Evolutionary conservation across 2,329 filamentous ascomycete genomes (phyloP), one percentile per base, ranked within the genome.

Genomic region (Canariomyces notabilis): DNA sequence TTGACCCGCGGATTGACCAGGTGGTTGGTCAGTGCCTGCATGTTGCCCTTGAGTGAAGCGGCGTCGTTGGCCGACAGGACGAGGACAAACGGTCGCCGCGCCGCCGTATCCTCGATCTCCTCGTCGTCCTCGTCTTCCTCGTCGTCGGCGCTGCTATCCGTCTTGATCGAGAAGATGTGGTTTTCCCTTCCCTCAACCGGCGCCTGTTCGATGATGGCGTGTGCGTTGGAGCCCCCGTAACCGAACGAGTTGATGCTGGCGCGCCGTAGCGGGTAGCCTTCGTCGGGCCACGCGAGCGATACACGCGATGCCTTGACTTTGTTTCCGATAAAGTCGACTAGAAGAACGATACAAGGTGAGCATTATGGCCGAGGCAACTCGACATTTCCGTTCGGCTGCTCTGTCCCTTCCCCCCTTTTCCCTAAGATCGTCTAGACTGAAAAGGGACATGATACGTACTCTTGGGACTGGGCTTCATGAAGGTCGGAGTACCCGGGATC

Each of bases 31-130:
- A 61, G 42, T 6, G 58, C 36, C 31, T 52, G 12, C 31, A 56
- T 44, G 44, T 60, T 39, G 7, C 22, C n/a, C 15, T 58, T 50
- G 1, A 68, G 52, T 0, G 60, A 53, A 1, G 19, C 5, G 4
- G 31, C 29, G 29, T 59, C 51, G 50, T 63, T 59, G 11, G 59
- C 61, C 1, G 61, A 64, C 6, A 62, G 15, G 0, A 56, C 38
- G 2, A 59, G 21, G 3, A 45, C 18, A 26, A 26, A 9, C 2
- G 37, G 37, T 0, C 39, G 37, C 12, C 20, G 16, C 12, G 15
- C 16, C 1, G 40, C 23, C 8, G 31, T 23, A 12, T 33, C 42
- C 3, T 37, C 12, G 18, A 19, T 20, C 12, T 39, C 36, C 12
- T 45, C 42, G 11, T 45, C 42, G 4, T 45, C 35, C 7, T 45